Conservation (phyloP, 257 asterid species). For the Buddleja alternifolia region DNA sequence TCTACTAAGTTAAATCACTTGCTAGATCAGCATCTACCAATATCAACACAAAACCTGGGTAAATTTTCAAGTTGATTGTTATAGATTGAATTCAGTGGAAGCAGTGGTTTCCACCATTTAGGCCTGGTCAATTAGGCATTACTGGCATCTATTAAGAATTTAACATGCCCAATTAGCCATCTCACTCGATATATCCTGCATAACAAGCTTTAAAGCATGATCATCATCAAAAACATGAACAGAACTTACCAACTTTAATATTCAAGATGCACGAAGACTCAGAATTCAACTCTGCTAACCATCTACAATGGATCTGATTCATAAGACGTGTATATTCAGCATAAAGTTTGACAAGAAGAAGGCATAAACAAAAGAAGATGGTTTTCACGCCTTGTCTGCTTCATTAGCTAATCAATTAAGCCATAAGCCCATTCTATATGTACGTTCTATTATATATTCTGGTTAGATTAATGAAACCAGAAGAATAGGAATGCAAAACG, state of each 20-base stretch:
- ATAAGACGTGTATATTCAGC: constrained; percentile 20
- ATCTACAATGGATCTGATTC: constrained; percentile 86
- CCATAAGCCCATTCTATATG: constrained; percentile 1
- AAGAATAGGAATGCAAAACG: constrained; percentile 19
- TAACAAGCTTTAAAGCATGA: constrained; percentile 25
- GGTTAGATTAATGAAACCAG: neutral
- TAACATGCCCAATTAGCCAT: neutral
- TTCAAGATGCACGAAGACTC: constrained; percentile 74
- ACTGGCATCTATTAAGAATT: neutral
- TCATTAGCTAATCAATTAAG: constrained; percentile 13
- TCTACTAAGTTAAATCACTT: too few relatives aligned
- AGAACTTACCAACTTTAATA: constrained; percentile 86
- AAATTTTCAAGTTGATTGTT: neutral
- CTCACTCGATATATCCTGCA: neutral
- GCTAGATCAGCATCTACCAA: neutral
- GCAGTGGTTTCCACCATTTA: neutral
- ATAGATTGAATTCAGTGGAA: neutral
- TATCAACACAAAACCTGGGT: neutral
- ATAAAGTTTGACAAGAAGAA: constrained; percentile 17
- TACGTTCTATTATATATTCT: neutral
- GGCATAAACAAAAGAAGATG: neutral
- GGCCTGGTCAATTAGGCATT: neutral
- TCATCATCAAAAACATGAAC: neutral
- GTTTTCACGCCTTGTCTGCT: neutral
- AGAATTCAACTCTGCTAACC: constrained; percentile 69